Conservation (phyloP, 805 yeast genomes). For the Lipomyces mesembrius region DNA sequence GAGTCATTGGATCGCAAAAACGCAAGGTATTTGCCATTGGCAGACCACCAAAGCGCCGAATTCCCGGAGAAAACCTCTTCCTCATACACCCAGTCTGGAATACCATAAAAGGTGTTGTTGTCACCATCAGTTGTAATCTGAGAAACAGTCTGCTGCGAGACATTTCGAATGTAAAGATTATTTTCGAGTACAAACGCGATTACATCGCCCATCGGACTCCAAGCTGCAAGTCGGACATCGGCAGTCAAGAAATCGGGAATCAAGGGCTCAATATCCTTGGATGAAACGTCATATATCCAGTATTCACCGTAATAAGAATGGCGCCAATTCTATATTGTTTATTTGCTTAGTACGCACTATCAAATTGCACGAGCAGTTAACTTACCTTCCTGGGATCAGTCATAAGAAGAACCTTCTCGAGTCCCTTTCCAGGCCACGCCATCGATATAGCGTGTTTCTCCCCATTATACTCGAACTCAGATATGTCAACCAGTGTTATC, state of each 20-base stretch:
- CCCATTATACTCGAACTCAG: conserved; percentile 21
- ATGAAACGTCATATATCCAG: conserved; percentile 62
- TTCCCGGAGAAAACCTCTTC: conserved; percentile 81
- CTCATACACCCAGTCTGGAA: conserved; percentile 94
- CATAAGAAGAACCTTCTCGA: conserved; percentile 55
- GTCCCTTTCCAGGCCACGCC: conserved; percentile 34
- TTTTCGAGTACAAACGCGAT: conserved; percentile 71
- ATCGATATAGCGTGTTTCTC: conserved; percentile 16
- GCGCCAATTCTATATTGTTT: conserved; percentile 57
- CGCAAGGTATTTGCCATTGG: conserved; percentile 65
- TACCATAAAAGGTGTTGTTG: conserved; percentile 71
- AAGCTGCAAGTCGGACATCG: conserved; percentile 60
- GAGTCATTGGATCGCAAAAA: conserved; percentile 75
- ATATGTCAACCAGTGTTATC: conserved; percentile 21
- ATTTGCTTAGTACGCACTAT: background rate
- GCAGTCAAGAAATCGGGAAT: conserved; percentile 38
- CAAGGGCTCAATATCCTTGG: conserved; percentile 46
- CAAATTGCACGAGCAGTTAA: background rate
- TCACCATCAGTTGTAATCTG: conserved; percentile 76
- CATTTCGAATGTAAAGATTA: conserved; percentile 64
- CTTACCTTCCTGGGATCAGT: conserved; percentile 51
- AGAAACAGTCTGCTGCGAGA: conserved; percentile 47
- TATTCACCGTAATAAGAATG: conserved; percentile 67
- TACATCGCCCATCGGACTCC: conserved; percentile 73
- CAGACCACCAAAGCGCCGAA: conserved; percentile 87